Conservation (phyloP, 805 yeast genomes). For the Pichia sporocuriosa region DNA sequence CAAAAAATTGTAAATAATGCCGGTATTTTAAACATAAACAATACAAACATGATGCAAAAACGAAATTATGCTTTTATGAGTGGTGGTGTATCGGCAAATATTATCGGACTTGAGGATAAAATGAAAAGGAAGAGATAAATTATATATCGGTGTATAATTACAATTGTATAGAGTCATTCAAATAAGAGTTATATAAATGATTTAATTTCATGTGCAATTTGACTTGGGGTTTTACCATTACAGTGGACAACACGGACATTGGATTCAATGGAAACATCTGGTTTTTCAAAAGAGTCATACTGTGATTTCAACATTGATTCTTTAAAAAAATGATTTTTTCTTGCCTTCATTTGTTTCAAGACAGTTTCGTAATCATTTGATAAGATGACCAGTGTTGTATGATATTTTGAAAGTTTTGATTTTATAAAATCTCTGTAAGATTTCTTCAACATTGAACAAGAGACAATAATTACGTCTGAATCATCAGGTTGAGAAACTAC, state of each 20-base stretch:
- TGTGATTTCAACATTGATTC: slow-evolving; percentile 78
- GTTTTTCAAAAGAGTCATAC: slow-evolving; percentile 67
- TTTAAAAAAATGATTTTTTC: slow-evolving; percentile 84
- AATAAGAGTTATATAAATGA: background rate
- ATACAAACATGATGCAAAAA: slow-evolving; percentile 6
- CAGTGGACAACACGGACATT: slow-evolving; percentile 17
- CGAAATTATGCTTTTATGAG: slow-evolving; percentile 15
- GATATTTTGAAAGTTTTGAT: slow-evolving; percentile 21
- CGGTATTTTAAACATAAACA: slow-evolving; percentile 1
- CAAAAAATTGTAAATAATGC: no score
- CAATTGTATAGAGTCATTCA: background rate
- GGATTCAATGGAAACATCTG: slow-evolving; percentile 28
- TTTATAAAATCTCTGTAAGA: slow-evolving; percentile 62
- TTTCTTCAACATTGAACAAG: slow-evolving; percentile 82
- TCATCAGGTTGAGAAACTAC: slow-evolving; percentile 35
- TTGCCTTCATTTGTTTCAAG: slow-evolving; percentile 47
- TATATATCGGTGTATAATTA: background rate
- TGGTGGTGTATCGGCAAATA: slow-evolving; percentile 1
- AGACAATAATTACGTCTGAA: slow-evolving; percentile 41
- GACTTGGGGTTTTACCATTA: slow-evolving; percentile 14
- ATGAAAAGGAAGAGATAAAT: slow-evolving; percentile 4
- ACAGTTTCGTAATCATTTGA: slow-evolving; percentile 59
- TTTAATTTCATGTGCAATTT: slow-evolving; percentile 11
- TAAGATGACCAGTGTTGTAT: slow-evolving; percentile 34
- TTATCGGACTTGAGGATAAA: slow-evolving; percentile 5